Evolutionary conservation across 345 rosid genomes (phyloP).

Genomic region (Hypericum perforatum): DNA sequence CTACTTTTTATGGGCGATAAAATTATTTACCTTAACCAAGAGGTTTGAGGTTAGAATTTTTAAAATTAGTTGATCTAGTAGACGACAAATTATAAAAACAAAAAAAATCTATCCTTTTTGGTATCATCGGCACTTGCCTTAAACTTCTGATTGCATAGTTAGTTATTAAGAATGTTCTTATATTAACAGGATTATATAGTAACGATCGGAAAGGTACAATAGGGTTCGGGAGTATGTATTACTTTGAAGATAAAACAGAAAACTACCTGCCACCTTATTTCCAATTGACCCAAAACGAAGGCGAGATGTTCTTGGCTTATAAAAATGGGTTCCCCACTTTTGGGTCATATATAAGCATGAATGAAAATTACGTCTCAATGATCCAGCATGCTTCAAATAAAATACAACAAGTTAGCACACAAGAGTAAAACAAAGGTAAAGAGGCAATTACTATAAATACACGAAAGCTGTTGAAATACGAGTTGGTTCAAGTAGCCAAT

Average conservation of each 20-base stretch:
- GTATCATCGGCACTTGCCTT: slow-evolving; percentile 4
- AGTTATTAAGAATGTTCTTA: slow-evolving; percentile 26
- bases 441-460: too few species aligned
- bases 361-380: slow-evolving; percentile 27
- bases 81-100: too few species aligned
- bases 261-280: slow-evolving; percentile 32
- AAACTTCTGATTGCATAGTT: slow-evolving; percentile 20
- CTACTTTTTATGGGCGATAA: too few species aligned
- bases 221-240: slow-evolving; percentile 14
- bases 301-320: slow-evolving; percentile 8
- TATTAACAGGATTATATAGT: slow-evolving; percentile 9
- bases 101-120: slow-evolving; percentile 23
- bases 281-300: slow-evolving; percentile 8
- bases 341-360: slow-evolving; percentile 5
- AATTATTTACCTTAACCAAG: too few species aligned
- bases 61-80: too few species aligned
- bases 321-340: slow-evolving; percentile 14
- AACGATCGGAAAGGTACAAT: slow-evolving; percentile 4
- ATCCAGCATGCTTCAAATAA: slow-evolving; percentile 11
- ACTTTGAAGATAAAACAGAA: slow-evolving; percentile 15
- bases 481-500: too few species aligned
- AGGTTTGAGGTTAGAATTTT: too few species aligned
- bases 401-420: slow-evolving; percentile 6
- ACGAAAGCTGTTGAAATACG: too few species aligned
- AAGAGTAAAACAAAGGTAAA: neutral